Base-by-base conservation (phyloP, 352 stramenopile species). In the Phytophthora pinifolia region DNA sequence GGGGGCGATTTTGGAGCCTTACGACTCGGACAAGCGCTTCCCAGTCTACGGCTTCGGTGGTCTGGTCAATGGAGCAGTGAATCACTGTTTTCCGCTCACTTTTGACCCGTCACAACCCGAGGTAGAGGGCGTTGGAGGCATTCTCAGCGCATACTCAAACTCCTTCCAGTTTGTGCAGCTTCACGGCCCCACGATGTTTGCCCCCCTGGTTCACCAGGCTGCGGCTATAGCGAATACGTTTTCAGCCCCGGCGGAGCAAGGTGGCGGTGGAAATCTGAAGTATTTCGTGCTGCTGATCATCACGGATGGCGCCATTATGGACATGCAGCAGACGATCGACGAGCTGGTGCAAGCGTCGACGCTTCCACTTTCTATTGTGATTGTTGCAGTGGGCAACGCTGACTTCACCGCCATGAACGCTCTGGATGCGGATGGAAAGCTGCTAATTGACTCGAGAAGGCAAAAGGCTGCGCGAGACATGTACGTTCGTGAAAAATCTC, bases 41-140 rank as follows among this genome's bases (percentile, higher is more conserved):
- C 84, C 86, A 0, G 77, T 86, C 6, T 95, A 91, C 49, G 86
- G 81, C 3, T 95, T 95, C 59, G 86, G 86, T 25, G 86, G 79
- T 10, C 44, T 83, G 37, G 58, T 85, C 15, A 92, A 87, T 39
- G 74, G 81, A 14, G 55, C 49, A 0, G 74, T 85, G 42, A 83
- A 72, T 48, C 78, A 91, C 64, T 89, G 78, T 63, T 91, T 89
- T 41, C 72, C 76, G 38, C 50, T 88, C n/a, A 88, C 73, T 2
- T 86, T 88, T 34, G 76, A 88, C 46, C 76, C 79, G 4, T 66
- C 66, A 9, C 65, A 86, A 8, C 79, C 75, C 0, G 76, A 88
- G 54, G 80, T 87, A 0, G 73, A 89, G 13, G 77, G 78, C n/a
- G 47, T 94, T 5, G 47, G 63, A 12, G 80, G 77, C 30, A 86